Percentiles rank a stretch among this genome's conserved stretches.
Evolutionary conservation across 1,139 yeast species (phyloP).

Genomic region (Nadsonia commutata): DNA sequence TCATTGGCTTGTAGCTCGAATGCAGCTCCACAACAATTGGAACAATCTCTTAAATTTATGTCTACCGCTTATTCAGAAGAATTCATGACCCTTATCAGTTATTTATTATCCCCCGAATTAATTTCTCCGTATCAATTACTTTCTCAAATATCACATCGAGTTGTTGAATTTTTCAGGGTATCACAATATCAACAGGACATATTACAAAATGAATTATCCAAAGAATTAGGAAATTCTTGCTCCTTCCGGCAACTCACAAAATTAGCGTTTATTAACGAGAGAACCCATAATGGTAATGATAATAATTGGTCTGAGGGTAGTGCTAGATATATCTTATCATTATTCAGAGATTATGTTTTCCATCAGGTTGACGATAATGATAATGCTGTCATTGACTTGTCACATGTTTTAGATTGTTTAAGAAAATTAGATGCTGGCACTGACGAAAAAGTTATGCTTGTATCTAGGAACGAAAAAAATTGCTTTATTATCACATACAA

Average conservation of each 20-base stretch:
- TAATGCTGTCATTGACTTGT: conserved; percentile 63
- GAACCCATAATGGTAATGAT: conserved; percentile 24
- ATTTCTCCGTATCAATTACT: conserved; percentile 9
- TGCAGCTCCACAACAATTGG: conserved; percentile 14
- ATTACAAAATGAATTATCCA: conserved; percentile 48
- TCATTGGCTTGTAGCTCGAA: conserved; percentile 32
- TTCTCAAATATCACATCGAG: conserved; percentile 14
- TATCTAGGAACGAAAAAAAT: not conserved
- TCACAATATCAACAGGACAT: conserved; percentile 46
- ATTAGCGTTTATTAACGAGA: conserved; percentile 60
- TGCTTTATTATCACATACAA: not conserved
- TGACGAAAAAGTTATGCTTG: conserved; percentile 66
- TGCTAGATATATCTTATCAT: conserved; percentile 53
- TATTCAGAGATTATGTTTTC: conserved; percentile 76
- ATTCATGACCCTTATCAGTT: conserved; percentile 11
- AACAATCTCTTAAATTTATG: conserved; percentile 8
- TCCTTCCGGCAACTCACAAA: conserved; percentile 70
- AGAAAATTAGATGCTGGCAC: conserved; percentile 90
- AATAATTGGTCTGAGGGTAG: conserved; percentile 57
- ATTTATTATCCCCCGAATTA: conserved; percentile 7
- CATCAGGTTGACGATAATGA: conserved; percentile 73
- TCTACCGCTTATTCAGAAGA: conserved; percentile 7
- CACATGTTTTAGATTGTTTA: conserved; percentile 62
- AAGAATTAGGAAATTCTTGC: conserved; percentile 80
- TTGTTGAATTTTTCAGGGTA: conserved; percentile 26